A percentile compares a stretch with the other conserved stretches of the same genome.
Evolutionary conservation across 805 yeast species (phyloP).

Genomic region (Starmera pachycereana): DNA sequence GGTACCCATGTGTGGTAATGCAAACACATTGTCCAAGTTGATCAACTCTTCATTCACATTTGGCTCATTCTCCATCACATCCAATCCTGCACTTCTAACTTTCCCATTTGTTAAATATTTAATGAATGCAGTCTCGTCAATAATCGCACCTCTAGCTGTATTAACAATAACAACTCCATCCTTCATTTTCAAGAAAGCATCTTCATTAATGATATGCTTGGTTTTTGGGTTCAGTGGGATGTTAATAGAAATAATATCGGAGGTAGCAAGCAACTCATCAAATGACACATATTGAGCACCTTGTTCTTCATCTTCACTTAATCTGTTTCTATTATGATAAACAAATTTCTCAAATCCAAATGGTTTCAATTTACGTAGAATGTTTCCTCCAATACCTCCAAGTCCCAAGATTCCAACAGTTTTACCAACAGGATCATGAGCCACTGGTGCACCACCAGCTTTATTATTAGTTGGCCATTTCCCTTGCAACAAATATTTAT

Average conservation of each 20-base stretch:
- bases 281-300: constrained; percentile 62
- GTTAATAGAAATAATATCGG: constrained; percentile 67
- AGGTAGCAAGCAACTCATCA: constrained; percentile 52
- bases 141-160: constrained; percentile 83
- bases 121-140: constrained; percentile 53
- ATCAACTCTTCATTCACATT: constrained; percentile 52
- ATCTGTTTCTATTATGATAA: constrained; percentile 59
- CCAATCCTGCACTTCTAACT: constrained; percentile 59
- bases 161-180: constrained; percentile 67
- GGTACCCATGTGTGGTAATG: constrained; percentile 88
- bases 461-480: constrained; percentile 51
- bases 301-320: constrained; percentile 49
- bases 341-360: constrained; percentile 66
- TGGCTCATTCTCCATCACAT: constrained; percentile 73
- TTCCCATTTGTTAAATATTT: constrained; percentile 51
- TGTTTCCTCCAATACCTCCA: constrained; percentile 86
- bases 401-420: constrained; percentile 74
- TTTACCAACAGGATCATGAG: constrained; percentile 69
- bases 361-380: constrained; percentile 59
- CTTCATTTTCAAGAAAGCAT: constrained; percentile 58
- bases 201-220: constrained; percentile 54
- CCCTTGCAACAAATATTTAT: constrained; percentile 41
- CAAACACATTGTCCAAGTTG: constrained; percentile 55
- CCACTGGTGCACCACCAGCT: constrained; percentile 49
- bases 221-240: constrained; percentile 71